Base-by-base conservation (phyloP, 2,329 filamentous ascomycete genomes). In the Neofusicoccum ribis region DNA sequence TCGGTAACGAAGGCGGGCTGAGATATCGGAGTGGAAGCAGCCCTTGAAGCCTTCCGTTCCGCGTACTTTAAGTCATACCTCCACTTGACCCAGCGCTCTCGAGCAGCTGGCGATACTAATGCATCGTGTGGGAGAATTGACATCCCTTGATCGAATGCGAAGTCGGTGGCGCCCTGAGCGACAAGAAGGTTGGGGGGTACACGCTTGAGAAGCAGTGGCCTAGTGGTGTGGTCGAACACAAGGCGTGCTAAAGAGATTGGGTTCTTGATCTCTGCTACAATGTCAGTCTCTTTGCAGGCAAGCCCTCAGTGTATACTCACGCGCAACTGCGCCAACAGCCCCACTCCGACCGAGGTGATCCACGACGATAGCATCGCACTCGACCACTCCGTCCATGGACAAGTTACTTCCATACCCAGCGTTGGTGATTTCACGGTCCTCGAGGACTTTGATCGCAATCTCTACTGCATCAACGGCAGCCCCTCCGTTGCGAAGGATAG, bases 391-490 rank as follows among this genome's bases (percentile, higher is more conserved):
- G 70, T 97, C 90, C 68, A 96, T 91, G 50, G 92, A 89, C 27
- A 99, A 82, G 72, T 99, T 99, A 79, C 95, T 99, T 52, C 96
- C 95, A 75, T 91, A 98, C 0, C 95, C 95, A 43, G 94, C 91
- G 76, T 99, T 99, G 41, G 96, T 99, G 69, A 99, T 96, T 72
- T 97, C 93, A 65, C 91, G 89, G 75, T 99, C 92, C 79, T 99
- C 95, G 17, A 99, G 87, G 20, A 92, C 84, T 70, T 90, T 91
- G 72, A 99, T 88, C 36, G 95, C 92, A 59, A 91, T 89, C 77
- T 97, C 95, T 23, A 97, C 90, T 15, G 93, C 95, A 73, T 98
- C 92, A 3, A 94, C 84, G 4, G 95, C 92, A 47, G 88, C 88
- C 9, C 89, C 91, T 27, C 95, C 95, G 68, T 85, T 86, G 72